Percentiles rank a stretch among this genome's conserved stretches.
Evolutionary conservation across 805 yeast species (phyloP).

Genomic region (Metschnikowia gelsemii): DNA sequence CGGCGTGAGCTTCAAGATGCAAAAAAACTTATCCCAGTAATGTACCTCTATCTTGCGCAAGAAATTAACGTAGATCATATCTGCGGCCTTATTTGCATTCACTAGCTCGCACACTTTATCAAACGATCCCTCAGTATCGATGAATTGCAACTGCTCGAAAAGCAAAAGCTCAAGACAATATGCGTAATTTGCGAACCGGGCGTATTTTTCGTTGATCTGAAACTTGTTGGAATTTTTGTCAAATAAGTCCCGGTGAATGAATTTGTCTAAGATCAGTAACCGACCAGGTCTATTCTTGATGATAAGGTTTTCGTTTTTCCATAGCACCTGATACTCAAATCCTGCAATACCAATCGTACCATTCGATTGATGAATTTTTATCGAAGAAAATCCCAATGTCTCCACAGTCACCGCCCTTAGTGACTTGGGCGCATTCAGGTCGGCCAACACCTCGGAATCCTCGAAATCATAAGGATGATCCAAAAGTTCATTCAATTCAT

Average conservation of each 20-base stretch:
- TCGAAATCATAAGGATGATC: slow-evolving; percentile 20
- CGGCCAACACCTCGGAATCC: slow-evolving; percentile 19
- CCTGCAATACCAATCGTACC: slow-evolving; percentile 43
- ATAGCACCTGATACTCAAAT: slow-evolving; percentile 35
- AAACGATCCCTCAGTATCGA: slow-evolving; percentile 14
- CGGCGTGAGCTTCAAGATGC: slow-evolving; percentile 42
- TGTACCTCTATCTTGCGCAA: slow-evolving; percentile 58
- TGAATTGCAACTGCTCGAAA: slow-evolving; percentile 39
- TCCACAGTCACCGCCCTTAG: slow-evolving; percentile 30
- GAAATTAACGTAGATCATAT: slow-evolving; percentile 49
- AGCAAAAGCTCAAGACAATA: slow-evolving; percentile 52
- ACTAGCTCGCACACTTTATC: slow-evolving; percentile 20
- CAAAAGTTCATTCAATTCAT: slow-evolving; percentile 27
- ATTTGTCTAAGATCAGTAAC: slow-evolving; percentile 45
- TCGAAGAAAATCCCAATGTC: slow-evolving; percentile 18
- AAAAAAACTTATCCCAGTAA: slow-evolving; percentile 53
- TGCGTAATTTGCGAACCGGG: slow-evolving; percentile 41
- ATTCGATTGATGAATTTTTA: slow-evolving; percentile 9
- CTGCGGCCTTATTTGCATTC: slow-evolving; percentile 18
- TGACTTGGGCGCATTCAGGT: slow-evolving; percentile 17
- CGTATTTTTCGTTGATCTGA: slow-evolving; percentile 36
- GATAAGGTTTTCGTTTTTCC: slow-evolving; percentile 29
- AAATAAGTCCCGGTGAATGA: slow-evolving; percentile 47
- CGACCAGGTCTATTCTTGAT: slow-evolving; percentile 36
- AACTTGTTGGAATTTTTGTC: slow-evolving; percentile 19